phyloP scores from a whole-genome alignment of 495 filamentous ascomycete species.

The Penicillium lagena region DNA sequence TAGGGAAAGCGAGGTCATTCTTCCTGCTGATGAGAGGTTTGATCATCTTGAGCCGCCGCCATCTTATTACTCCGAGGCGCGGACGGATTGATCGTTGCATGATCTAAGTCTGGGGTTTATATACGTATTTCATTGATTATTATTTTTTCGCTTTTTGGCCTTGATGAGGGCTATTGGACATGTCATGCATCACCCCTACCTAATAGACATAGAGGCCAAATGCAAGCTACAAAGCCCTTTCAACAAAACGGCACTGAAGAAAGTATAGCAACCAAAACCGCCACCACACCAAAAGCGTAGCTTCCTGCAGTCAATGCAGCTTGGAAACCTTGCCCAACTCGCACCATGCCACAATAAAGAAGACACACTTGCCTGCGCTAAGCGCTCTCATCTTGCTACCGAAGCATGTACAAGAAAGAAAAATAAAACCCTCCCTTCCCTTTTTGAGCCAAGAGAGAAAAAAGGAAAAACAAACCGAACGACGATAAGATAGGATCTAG shows the following conservation, averaged over 20 bases:
- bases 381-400: conserved; percentile 11
- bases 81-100: too few species aligned
- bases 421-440: not conserved
- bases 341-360: conserved; percentile 6
- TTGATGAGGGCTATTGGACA: too few species aligned
- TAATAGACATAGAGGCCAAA: too few species aligned
- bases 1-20: conserved; percentile 49
- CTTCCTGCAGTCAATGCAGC: not conserved
- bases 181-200: too few species aligned
- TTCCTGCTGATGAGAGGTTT: conserved; percentile 72
- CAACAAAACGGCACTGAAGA: too few species aligned
- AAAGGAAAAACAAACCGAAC: not conserved
- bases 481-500: conserved; percentile 9
- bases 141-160: too few species aligned
- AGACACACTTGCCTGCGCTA: not conserved
- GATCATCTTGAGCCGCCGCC: conserved; percentile 53
- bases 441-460: not conserved
- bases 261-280: too few species aligned
- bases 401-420: conserved; percentile 23
- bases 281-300: not conserved
- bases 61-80: not conserved
- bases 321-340: not conserved
- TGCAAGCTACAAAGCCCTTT: too few species aligned
- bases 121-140: too few species aligned
- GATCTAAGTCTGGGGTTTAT: too few species aligned